Evolutionary conservation across 2,329 filamentous ascomycete genomes (phyloP).

Genomic region (Pseudogymnoascus sp.): DNA sequence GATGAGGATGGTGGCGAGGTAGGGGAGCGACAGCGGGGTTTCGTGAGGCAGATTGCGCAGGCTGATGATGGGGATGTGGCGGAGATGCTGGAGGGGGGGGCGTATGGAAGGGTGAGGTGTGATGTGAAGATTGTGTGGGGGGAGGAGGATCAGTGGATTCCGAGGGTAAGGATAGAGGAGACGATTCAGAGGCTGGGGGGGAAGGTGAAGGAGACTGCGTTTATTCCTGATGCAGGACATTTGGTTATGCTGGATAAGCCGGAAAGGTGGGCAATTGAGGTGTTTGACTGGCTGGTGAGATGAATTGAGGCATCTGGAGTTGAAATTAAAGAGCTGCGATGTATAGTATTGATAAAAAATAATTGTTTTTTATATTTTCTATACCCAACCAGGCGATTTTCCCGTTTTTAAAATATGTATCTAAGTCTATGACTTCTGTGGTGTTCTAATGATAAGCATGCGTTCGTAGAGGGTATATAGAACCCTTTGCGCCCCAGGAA

Average conservation of each 20-base stretch:
- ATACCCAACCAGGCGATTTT: neutral
- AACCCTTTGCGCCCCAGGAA: neutral
- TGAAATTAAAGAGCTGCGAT: neutral
- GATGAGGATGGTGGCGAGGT: neutral
- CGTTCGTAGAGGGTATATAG: neutral
- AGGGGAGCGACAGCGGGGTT: neutral
- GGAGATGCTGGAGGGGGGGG: neutral
- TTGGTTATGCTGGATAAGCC: neutral
- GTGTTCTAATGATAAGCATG: neutral
- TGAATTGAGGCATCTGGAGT: neutral
- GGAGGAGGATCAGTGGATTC: neutral
- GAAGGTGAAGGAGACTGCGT: neutral
- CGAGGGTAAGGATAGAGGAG: neutral
- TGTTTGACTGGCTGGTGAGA: neutral
- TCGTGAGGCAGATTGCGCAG: neutral
- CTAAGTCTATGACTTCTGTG: neutral
- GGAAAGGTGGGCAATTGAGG: neutral
- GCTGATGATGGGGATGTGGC: neutral
- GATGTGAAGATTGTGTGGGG: constrained; percentile 3
- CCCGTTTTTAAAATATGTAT: neutral
- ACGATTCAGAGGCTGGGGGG: neutral
- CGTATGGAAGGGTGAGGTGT: neutral
- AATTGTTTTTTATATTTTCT: neutral
- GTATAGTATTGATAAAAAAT: neutral
- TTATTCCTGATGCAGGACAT: neutral